Evolutionary conservation across 495 filamentous ascomycete species (phyloP).

Genomic region (Penicillium bovifimosum): DNA sequence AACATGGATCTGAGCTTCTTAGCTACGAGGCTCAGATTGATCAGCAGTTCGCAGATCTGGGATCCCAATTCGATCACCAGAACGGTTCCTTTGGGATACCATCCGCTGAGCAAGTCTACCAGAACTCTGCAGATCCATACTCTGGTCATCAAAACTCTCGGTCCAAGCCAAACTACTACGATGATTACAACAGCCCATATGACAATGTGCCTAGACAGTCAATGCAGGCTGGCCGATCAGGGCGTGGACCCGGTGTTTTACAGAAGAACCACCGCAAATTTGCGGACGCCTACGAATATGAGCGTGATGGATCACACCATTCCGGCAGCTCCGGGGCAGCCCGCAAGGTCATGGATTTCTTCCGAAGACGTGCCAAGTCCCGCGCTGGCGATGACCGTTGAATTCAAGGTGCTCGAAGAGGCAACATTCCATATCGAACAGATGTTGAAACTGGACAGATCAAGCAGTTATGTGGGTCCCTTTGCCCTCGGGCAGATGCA

Average conservation of each 20-base stretch:
- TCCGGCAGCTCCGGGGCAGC: constrained; percentile 80
- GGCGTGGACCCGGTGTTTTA: constrained; percentile 51
- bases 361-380: constrained; percentile 78
- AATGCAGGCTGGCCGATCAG: constrained; percentile 39
- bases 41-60: constrained; percentile 41
- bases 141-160: constrained; percentile 34
- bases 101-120: constrained; percentile 33
- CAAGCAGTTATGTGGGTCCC: constrained; percentile 11
- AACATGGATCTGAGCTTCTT: constrained; percentile 24
- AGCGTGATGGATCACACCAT: constrained; percentile 58
- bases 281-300: constrained; percentile 81
- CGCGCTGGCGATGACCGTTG: constrained; percentile 55
- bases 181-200: constrained; percentile 35
- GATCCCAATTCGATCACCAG: constrained; percentile 30
- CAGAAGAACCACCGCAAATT: constrained; percentile 84
- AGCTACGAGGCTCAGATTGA: constrained; percentile 44
- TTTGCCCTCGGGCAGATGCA: constrained; percentile 21
- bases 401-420: constrained; percentile 3
- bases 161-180: constrained; percentile 43
- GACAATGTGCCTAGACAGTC: constrained; percentile 40
- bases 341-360: constrained; percentile 96
- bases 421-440: constrained; percentile 7
- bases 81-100: constrained; percentile 26
- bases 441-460: constrained; percentile 13
- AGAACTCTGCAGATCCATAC: constrained; percentile 34